Base-by-base conservation (phyloP, 2,329 filamentous ascomycete species). In the Herpomyces periplanetae region DNA sequence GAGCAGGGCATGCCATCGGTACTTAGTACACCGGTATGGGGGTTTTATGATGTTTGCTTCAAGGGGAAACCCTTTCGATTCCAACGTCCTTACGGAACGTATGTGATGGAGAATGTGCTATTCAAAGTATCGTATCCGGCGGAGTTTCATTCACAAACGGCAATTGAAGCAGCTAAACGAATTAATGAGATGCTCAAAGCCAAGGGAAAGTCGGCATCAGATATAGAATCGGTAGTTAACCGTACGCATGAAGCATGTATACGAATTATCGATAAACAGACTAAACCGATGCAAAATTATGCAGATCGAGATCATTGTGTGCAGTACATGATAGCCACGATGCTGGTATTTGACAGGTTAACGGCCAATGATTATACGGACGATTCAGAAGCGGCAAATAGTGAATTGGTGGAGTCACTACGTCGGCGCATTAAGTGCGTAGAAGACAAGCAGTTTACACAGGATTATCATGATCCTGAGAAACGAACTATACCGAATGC, bases 241-340 rank as follows among this genome's bases (percentile, higher is more conserved):
- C 63, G 80, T 32, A 96, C 80, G 5, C 80, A 96, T 47, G 80
- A 96, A 45, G 80, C 80, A 23, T 91, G 80, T 47, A 57, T 96
- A 37, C 71, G 80, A 34, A 96, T 96, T 44, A 96, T 96, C 34
- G 80, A 96, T 55, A 96, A 96, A 54, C 80, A 96, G 46, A 84
- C 87, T 54, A 91, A 88, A 55, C 61, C 73, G 31, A 85, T 96
- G 68, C 73, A 88, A 50, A 96, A 96, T 58, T 96, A 91, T 36
- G 80, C 80, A 35, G 80, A 96, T 45, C 71, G 80, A 35, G 80
- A 96, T 44, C 80, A 96, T 54, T 96, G 80, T 46, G 75, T 96
- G 30, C 80, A 49, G 41, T 96, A 96, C 56, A 96, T 96, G 80
- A 66, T 69, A 36, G 50, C 73, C 27, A 71, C 69, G 33, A 91